Evolutionary conservation across 305 asterid genomes (phyloP).

Genomic region (Fraxinus ornus): DNA sequence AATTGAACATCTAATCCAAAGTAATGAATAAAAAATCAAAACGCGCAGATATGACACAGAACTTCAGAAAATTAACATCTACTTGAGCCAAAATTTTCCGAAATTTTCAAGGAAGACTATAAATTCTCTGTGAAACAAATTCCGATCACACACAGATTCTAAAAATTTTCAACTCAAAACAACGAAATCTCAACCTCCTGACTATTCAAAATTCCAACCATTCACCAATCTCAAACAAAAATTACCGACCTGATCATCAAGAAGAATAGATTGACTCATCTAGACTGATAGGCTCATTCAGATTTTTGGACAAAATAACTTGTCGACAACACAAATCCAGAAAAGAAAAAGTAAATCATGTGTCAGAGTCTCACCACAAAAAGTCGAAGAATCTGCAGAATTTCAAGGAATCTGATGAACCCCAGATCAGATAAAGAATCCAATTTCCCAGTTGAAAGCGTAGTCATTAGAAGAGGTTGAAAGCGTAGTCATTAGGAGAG

Average conservation of each 20-base stretch:
- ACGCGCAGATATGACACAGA: background rate
- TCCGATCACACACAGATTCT: slow-evolving; percentile 7
- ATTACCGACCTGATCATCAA: slow-evolving; percentile 16
- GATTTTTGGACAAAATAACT: slow-evolving; percentile 16
- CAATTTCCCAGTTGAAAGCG: slow-evolving; percentile 44
- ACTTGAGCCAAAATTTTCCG: background rate
- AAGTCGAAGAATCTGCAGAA: slow-evolving; percentile 59
- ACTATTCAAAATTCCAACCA: slow-evolving; percentile 2
- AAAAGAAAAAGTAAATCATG: slow-evolving; percentile 14
- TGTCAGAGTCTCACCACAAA: slow-evolving; percentile 42
- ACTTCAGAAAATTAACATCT: slow-evolving; percentile 12
- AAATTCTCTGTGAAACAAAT: slow-evolving; percentile 12
- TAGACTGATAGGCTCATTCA: slow-evolving; percentile 1
- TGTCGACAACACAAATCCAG: slow-evolving; percentile 11
- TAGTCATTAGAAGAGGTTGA: slow-evolving; percentile 28
- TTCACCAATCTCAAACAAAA: background rate
- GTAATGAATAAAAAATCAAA: background rate
- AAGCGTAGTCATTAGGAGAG: slow-evolving; percentile 11
- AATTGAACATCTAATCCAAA: slow-evolving; percentile 3
- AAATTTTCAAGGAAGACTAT: background rate
- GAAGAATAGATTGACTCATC: slow-evolving; percentile 17
- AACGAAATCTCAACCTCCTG: slow-evolving; percentile 15
- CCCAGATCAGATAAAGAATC: slow-evolving; percentile 58
- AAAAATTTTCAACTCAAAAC: background rate
- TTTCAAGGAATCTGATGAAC: slow-evolving; percentile 53